phyloP scores from a whole-genome alignment of 2,329 filamentous ascomycete species.

The Fusarium pininemorale region DNA sequence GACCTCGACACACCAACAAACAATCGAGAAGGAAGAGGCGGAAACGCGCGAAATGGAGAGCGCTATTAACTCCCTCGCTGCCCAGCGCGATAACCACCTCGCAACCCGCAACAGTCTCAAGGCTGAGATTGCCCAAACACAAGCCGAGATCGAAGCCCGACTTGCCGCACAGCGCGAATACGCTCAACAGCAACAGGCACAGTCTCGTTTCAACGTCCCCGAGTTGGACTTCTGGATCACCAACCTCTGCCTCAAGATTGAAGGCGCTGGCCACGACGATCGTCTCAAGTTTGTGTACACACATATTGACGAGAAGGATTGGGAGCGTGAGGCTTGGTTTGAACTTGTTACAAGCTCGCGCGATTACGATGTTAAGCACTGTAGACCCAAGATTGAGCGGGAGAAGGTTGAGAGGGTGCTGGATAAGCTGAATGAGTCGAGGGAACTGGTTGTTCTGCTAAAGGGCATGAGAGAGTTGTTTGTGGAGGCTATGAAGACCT shows the following conservation, averaged over 20 bases:
- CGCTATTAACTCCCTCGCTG: constrained; percentile 65
- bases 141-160: constrained; percentile 74
- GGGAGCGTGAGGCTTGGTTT: constrained; percentile 92
- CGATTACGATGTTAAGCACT: constrained; percentile 86
- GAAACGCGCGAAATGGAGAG: constrained; percentile 80
- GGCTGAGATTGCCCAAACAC: constrained; percentile 71
- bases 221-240: constrained; percentile 97
- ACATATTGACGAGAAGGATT: constrained; percentile 85
- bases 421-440: constrained; percentile 82
- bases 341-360: constrained; percentile 83
- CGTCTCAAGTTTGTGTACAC: constrained; percentile 90
- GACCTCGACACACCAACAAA: constrained; percentile 75
- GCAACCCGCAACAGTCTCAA: constrained; percentile 65
- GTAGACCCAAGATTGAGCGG: constrained; percentile 81
- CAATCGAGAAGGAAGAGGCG: constrained; percentile 77
- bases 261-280: constrained; percentile 86
- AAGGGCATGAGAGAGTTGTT: constrained; percentile 88
- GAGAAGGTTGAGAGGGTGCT: constrained; percentile 81
- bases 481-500: constrained; percentile 70
- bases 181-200: constrained; percentile 79
- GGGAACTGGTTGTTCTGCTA: constrained; percentile 75
- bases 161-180: constrained; percentile 77
- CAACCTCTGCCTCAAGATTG: constrained; percentile 87
- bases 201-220: constrained; percentile 88
- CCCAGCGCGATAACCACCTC: constrained; percentile 69